These are phyloP conservation scores for Russula abietina DNA, from an alignment of 768 basidiomycete species.

Conservation along the genomic window DNA sequence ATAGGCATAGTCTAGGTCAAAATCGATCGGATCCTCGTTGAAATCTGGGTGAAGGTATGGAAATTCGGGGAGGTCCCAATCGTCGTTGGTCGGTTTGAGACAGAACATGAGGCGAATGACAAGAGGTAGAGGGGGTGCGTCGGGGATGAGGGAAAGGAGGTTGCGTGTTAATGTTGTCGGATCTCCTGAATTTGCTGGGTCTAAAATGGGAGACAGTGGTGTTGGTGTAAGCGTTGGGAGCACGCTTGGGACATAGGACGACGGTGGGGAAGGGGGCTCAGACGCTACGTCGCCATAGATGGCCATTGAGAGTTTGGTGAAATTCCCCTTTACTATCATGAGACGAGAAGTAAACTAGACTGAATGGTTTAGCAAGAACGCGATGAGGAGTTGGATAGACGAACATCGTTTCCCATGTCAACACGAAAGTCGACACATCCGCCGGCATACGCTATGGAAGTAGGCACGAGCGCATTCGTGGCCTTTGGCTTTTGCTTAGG, in stretches of 20 bases:
- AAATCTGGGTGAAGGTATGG: slow-evolving; percentile 65
- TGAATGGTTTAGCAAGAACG: slow-evolving; percentile 7
- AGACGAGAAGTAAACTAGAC: slow-evolving; percentile 65
- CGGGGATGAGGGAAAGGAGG: slow-evolving; percentile 54
- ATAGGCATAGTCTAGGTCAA: slow-evolving; percentile 54
- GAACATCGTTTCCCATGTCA: slow-evolving; percentile 64
- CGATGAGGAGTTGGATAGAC: slow-evolving; percentile 24
- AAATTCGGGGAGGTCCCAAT: slow-evolving; percentile 72
- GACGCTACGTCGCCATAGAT: slow-evolving; percentile 50
- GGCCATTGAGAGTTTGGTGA: slow-evolving; percentile 59
- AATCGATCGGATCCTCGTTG: slow-evolving; percentile 42
- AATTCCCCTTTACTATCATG: slow-evolving; percentile 76
- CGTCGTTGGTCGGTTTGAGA: slow-evolving; percentile 70
- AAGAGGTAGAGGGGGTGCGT: slow-evolving; percentile 56
- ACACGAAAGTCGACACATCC: slow-evolving; percentile 60
- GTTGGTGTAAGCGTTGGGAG: slow-evolving; percentile 34
- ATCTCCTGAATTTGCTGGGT: slow-evolving; percentile 54
- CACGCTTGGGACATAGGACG: slow-evolving; percentile 39
- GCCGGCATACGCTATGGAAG: slow-evolving; percentile 65
- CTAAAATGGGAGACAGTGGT: slow-evolving; percentile 46
- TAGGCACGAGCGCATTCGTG: slow-evolving; percentile 67
- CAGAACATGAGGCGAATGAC: slow-evolving; percentile 72
- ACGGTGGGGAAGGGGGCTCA: slow-evolving; percentile 36
- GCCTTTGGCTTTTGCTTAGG: slow-evolving; percentile 55
- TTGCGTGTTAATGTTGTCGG: slow-evolving; percentile 58